A percentile compares a stretch with the other conserved stretches of the same genome.
phyloP scores from a whole-genome alignment of 805 yeast species.

The Clavispora carvajalis region DNA sequence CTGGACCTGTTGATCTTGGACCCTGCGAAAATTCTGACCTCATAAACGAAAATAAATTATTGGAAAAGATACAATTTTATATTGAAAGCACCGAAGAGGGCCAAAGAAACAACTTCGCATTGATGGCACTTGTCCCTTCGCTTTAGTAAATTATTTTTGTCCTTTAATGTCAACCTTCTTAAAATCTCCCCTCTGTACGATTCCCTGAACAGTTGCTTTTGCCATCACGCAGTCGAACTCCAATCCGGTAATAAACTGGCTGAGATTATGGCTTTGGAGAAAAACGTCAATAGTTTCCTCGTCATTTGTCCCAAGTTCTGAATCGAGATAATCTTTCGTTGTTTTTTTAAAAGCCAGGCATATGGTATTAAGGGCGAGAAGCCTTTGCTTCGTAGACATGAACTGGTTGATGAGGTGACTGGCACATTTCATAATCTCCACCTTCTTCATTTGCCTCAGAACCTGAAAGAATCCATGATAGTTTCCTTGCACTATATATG shows the following conservation, averaged over 20 bases:
- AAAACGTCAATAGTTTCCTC: slow-evolving; percentile 1
- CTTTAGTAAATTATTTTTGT: slow-evolving; percentile 43
- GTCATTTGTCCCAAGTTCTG: slow-evolving; percentile 5
- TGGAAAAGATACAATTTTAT: slow-evolving; percentile 58
- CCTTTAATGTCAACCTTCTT: slow-evolving; percentile 85
- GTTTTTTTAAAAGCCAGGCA: slow-evolving; percentile 15
- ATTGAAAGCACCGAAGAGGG: slow-evolving; percentile 57
- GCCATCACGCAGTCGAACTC: slow-evolving; percentile 30
- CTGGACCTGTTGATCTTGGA: slow-evolving; percentile 66
- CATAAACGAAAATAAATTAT: slow-evolving; percentile 46
- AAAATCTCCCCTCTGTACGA: slow-evolving; percentile 34
- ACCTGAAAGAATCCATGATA: slow-evolving; percentile 34
- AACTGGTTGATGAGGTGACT: slow-evolving; percentile 10
- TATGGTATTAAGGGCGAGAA: slow-evolving; percentile 13
- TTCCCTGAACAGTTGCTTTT: slow-evolving; percentile 30
- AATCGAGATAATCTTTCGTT: slow-evolving; percentile 4
- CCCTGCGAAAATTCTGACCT: slow-evolving; percentile 42
- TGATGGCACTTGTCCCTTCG: slow-evolving; percentile 67
- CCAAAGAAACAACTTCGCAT: slow-evolving; percentile 61
- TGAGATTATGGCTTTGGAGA: slow-evolving; percentile 29
- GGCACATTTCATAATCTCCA: slow-evolving; percentile 8
- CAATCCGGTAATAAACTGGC: slow-evolving; percentile 15
- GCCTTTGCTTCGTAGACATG: slow-evolving; percentile 14
- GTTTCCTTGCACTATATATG: slow-evolving; percentile 6
- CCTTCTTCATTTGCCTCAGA: slow-evolving; percentile 5